Conservation (phyloP, 352 stramenopile species). For the Phytophthora palmivora region DNA sequence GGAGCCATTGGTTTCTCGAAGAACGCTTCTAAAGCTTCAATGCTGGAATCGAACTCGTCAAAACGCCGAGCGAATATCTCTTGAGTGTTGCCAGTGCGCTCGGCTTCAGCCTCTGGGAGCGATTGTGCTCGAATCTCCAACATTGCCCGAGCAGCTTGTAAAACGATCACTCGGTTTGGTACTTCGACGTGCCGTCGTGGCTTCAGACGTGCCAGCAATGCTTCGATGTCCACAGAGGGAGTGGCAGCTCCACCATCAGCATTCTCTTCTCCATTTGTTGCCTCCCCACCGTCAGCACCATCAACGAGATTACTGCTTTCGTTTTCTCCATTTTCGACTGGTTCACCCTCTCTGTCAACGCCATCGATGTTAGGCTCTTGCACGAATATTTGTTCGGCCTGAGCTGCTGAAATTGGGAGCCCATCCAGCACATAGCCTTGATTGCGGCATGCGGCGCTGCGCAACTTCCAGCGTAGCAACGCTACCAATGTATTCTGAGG, state of each 20-base stretch:
- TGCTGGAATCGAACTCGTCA: conserved; percentile 54
- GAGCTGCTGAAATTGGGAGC: conserved; percentile 51
- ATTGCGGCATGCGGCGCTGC: conserved; percentile 65
- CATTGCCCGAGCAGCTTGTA: conserved; percentile 55
- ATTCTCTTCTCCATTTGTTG: conserved; percentile 18
- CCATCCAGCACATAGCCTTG: conserved; percentile 88
- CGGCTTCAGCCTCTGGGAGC: conserved; percentile 61
- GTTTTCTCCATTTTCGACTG: conserved; percentile 23
- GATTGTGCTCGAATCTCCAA: conserved; percentile 65
- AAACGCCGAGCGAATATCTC: conserved; percentile 55
- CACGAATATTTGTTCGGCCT: conserved; percentile 59
- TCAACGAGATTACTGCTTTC: conserved; percentile 31
- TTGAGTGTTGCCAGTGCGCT: conserved; percentile 72
- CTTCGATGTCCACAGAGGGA: conserved; percentile 46
- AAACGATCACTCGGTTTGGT: conserved; percentile 77
- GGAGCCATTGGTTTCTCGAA: conserved; percentile 55
- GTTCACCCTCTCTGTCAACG: conserved; percentile 13
- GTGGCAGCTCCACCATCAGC: conserved; percentile 6
- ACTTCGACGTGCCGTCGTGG: conserved; percentile 45
- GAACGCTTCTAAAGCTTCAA: conserved; percentile 62
- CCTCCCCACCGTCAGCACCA: conserved; percentile 22
- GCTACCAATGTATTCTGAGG: conserved; percentile 50
- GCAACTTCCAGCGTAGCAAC: conserved; percentile 76
- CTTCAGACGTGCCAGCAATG: conserved; percentile 52
- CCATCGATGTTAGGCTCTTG: conserved; percentile 18